Percentiles rank a stretch among this genome's conserved stretches.
Conservation (phyloP, 2,329 filamentous ascomycete genomes). For the Huntiella decipiens region DNA sequence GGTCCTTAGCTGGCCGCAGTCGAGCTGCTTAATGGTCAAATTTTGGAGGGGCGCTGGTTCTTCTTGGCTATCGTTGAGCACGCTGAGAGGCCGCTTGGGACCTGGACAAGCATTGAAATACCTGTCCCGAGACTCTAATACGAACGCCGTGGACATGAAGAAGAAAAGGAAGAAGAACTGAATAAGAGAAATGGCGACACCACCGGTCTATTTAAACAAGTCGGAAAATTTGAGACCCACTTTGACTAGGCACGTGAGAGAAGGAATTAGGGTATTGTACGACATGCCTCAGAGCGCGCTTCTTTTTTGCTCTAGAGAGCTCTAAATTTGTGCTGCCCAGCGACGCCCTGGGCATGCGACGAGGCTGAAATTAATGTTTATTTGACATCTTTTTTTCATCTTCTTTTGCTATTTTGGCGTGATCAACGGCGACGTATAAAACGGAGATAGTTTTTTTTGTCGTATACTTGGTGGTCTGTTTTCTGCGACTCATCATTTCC, state of each 20-base stretch:
- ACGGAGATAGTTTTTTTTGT: too few relatives aligned
- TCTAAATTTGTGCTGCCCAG: not conserved
- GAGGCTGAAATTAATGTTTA: constrained; percentile 8
- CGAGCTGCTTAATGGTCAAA: constrained; percentile 31
- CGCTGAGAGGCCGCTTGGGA: constrained; percentile 65
- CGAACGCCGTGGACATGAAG: constrained; percentile 69
- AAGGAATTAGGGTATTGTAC: too few relatives aligned
- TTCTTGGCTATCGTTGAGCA: constrained; percentile 98
- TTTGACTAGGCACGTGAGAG: too few relatives aligned
- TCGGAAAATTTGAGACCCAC: too few relatives aligned
- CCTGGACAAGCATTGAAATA: constrained; percentile 84
- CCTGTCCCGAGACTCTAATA: constrained; percentile 99
- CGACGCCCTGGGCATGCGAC: constrained; percentile 3
- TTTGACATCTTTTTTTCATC: not conserved
- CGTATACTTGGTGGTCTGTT: too few relatives aligned
- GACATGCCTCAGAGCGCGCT: too few relatives aligned
- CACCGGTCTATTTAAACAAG: constrained; percentile 5
- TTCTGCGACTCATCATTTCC: too few relatives aligned
- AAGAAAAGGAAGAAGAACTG: constrained; percentile 29
- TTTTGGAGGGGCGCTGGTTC: constrained; percentile 49
- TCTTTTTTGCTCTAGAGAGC: not conserved
- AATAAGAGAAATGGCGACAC: constrained; percentile 4
- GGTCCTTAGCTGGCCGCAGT: constrained; percentile 22
- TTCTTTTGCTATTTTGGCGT: not conserved
- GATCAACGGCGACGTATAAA: too few relatives aligned